Evolutionary conservation across 441 rosid genomes (phyloP).

Genomic region (Euphorbia corollata): DNA sequence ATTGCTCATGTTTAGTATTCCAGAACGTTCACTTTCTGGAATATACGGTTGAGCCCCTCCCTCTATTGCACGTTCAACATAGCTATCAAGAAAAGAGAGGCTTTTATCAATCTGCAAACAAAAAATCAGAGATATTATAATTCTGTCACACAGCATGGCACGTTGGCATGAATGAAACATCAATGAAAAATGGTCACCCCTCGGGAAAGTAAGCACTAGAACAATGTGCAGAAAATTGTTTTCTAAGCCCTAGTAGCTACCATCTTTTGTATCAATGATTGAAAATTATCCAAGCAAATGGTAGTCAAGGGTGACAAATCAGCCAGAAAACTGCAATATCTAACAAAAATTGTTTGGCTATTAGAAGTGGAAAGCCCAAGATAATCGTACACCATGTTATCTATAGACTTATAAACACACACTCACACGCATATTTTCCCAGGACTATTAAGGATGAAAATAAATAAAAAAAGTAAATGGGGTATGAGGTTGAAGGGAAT

Average conservation of each 20-base stretch:
- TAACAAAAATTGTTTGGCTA: neutral
- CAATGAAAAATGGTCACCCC: slow-evolving; percentile 2
- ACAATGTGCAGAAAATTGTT: neutral
- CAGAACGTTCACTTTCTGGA: slow-evolving; percentile 68
- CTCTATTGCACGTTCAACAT: slow-evolving; percentile 61
- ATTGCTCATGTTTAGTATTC: slow-evolving; percentile 36
- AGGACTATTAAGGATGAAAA: too few species aligned
- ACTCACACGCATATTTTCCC: too few species aligned
- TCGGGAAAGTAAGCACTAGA: slow-evolving; percentile 2
- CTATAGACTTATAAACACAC: too few species aligned
- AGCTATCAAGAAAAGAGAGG: slow-evolving; percentile 67
- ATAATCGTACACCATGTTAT: too few species aligned
- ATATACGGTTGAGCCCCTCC: slow-evolving; percentile 81
- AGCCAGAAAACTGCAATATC: neutral
- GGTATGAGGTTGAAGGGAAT: too few species aligned
- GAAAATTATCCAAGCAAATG: neutral
- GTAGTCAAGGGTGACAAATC: neutral
- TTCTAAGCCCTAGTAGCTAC: neutral
- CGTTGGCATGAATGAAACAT: neutral
- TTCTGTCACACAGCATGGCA: slow-evolving; percentile 5
- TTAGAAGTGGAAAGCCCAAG: neutral
- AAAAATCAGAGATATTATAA: slow-evolving; percentile 15
- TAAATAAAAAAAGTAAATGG: too few species aligned
- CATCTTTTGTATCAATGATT: neutral
- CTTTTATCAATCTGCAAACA: slow-evolving; percentile 71